Base-by-base conservation (phyloP, 2,329 filamentous ascomycete genomes). In the Immersiporthe knoxdaviesiana region DNA sequence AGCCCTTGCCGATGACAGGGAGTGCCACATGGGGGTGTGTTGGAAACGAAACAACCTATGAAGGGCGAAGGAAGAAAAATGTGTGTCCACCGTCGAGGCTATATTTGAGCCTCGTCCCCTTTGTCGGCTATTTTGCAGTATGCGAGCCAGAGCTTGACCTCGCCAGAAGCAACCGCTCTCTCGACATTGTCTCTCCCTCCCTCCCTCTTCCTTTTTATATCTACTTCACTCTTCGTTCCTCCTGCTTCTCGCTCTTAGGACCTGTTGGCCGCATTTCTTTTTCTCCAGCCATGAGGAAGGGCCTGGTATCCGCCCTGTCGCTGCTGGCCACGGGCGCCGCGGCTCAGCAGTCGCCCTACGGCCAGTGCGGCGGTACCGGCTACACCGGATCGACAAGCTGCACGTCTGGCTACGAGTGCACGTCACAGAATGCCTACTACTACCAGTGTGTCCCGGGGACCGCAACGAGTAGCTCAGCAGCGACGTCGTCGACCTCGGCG, bases 401-500 rank as follows among this genome's bases (percentile, higher is more conserved):
- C 69, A 71, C 72, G 41, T 59, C 67, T 35, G 72, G 72, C 18
- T 72, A 63, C 47, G 64, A 63, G 41, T 76, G 75, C 70, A 62
- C 52, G 6, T 69, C 68, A 16, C 65, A 68, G 21, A 75, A 74
- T 69, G 69, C 72, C n/a, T 76, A 74, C 68, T 76, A 76, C 65
- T 70, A 63, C 41, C 75, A 76, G 71, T 77, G 75, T 69, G 61
- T 70, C 8, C 59, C 68, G 4, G 70, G 70, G 12, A 66, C 70
- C 24, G 63, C 67, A 24, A 54, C 70, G 21, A 64, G 58, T 35
- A 50, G 60, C 12, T 58, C 66, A 44, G 14, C 61, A 60, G 21
- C 63, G 41, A 35, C 71, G n/a, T 66, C 68, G 21, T 66, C 68
- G 21, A 64, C 47, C 12, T 47, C 61, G 27, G 72, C 44, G 37